A percentile compares a stretch with the other conserved stretches of the same genome.
phyloP scores from a whole-genome alignment of 352 stramenopile species.

The Globisporangium cylindrosporum region DNA sequence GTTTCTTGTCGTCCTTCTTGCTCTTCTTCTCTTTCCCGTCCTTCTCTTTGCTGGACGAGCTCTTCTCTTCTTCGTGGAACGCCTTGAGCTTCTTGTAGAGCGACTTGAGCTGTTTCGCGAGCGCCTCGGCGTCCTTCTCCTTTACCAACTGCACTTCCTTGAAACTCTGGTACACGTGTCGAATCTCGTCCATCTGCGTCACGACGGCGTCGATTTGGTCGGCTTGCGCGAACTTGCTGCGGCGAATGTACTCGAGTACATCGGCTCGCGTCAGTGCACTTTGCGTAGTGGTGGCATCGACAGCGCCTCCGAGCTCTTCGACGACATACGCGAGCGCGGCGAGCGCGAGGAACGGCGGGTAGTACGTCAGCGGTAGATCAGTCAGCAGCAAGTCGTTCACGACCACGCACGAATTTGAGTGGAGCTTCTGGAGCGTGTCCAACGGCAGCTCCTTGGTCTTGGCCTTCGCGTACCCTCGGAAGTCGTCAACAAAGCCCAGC shows the following conservation, averaged over 20 bases:
- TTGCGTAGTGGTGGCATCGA: slow-evolving; percentile 23
- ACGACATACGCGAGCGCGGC: slow-evolving; percentile 54
- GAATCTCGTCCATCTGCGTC: slow-evolving; percentile 34
- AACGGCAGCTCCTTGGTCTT: slow-evolving; percentile 57
- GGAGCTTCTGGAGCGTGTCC: slow-evolving; percentile 70
- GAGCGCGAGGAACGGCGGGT: slow-evolving; percentile 71
- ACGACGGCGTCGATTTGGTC: slow-evolving; percentile 39
- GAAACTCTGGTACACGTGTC: slow-evolving; percentile 26
- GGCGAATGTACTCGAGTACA: slow-evolving; percentile 59
- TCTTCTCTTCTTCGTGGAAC: slow-evolving; percentile 62
- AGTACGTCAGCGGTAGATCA: slow-evolving; percentile 59
- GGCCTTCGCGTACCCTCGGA: slow-evolving; percentile 69
- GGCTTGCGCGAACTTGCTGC: slow-evolving; percentile 68
- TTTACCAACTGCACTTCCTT: slow-evolving; percentile 35
- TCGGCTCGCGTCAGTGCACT: slow-evolving; percentile 30
- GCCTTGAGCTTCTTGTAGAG: slow-evolving; percentile 89
- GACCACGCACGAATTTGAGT: slow-evolving; percentile 65
- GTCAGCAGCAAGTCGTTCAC: slow-evolving; percentile 81
- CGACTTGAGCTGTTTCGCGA: slow-evolving; percentile 69
- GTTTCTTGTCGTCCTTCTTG: slow-evolving; percentile 66
- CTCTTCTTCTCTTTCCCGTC: slow-evolving; percentile 46
- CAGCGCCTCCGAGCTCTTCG: slow-evolving; percentile 39
- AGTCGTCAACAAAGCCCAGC: slow-evolving; percentile 82
- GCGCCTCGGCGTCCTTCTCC: slow-evolving; percentile 31
- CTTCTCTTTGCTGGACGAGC: slow-evolving; percentile 30